These are phyloP conservation scores for Trifolium repens DNA, from an alignment of 306 rosid species.

Conservation along the genomic window DNA sequence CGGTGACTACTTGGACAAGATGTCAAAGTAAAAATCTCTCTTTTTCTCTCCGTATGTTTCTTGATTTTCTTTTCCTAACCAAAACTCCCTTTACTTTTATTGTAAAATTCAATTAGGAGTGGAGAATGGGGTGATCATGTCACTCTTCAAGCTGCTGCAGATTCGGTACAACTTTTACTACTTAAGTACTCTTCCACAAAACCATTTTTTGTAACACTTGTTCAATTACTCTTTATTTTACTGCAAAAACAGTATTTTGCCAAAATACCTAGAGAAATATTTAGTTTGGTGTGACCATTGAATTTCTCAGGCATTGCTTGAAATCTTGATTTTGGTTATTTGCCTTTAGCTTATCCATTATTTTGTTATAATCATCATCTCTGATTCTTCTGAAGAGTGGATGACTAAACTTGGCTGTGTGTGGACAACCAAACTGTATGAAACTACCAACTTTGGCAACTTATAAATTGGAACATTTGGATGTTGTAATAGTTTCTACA, in stretches of 20 bases:
- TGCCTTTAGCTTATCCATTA: conserved; percentile 29
- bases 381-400: not conserved
- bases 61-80: conserved; percentile 4
- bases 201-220: conserved; percentile 34
- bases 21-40: conserved; percentile 61
- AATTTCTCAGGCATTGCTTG: conserved; percentile 27
- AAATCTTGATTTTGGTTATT: conserved; percentile 24
- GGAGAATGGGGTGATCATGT: conserved; percentile 98
- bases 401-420: conserved; percentile 31
- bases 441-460: not conserved
- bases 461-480: conserved; percentile 6
- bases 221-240: conserved; percentile 1
- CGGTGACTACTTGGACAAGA: conserved; percentile 69
- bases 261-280: conserved; percentile 20
- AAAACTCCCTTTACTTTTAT: conserved; percentile 22
- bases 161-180: conserved; percentile 56
- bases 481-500: conserved; percentile 22
- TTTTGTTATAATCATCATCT: conserved; percentile 26
- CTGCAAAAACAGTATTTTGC: conserved; percentile 4
- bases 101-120: conserved; percentile 59
- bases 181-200: conserved; percentile 13
- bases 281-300: not conserved
- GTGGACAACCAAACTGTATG: conserved; percentile 11
- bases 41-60: conserved; percentile 3
- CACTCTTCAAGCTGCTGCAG: conserved; percentile 90